These are phyloP conservation scores for Ophiosphaerella korrae DNA, from an alignment of 2,329 filamentous ascomycete species.

Conservation along the genomic window DNA sequence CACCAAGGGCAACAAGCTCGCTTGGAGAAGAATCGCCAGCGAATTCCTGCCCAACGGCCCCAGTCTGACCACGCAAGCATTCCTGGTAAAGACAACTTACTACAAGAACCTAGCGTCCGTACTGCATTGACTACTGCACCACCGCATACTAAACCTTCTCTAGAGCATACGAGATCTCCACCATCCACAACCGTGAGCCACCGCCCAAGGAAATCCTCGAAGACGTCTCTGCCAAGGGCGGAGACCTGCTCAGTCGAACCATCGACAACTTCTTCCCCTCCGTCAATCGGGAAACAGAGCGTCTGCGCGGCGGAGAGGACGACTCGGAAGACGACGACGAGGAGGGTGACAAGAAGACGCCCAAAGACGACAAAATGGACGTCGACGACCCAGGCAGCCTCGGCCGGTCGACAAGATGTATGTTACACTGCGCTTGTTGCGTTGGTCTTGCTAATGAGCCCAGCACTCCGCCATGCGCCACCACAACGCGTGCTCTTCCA, in stretches of 20 bases:
- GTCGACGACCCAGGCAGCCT: conserved; percentile 49
- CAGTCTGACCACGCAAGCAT: conserved; percentile 82
- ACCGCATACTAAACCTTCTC: conserved; percentile 14
- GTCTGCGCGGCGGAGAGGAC: conserved; percentile 60
- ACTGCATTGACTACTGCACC: conserved; percentile 4
- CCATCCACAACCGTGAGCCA: conserved; percentile 76
- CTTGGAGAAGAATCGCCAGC: conserved; percentile 79
- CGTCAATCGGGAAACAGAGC: conserved; percentile 55
- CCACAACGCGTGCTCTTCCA: conserved; percentile 85
- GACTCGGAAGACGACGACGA: conserved; percentile 54
- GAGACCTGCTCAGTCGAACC: conserved; percentile 76
- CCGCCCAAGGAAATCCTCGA: conserved; percentile 89
- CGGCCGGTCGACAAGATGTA: conserved; percentile 43
- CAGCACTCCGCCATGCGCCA: conserved; percentile 75
- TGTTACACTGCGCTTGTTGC: background rate
- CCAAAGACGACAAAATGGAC: conserved; percentile 57
- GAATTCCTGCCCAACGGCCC: conserved; percentile 73
- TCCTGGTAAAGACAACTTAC: conserved; percentile 84
- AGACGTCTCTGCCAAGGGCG: conserved; percentile 78
- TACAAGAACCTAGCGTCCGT: conserved; percentile 79
- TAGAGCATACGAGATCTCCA: conserved; percentile 80
- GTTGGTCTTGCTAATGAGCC: conserved; percentile 33
- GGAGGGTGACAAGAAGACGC: conserved; percentile 54
- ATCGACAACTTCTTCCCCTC: conserved; percentile 71
- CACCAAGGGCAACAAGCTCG: conserved; percentile 75